Percentiles rank a stretch among this genome's conserved stretches.
phyloP scores from a whole-genome alignment of 805 yeast genomes.

The Spathaspora sp. region DNA sequence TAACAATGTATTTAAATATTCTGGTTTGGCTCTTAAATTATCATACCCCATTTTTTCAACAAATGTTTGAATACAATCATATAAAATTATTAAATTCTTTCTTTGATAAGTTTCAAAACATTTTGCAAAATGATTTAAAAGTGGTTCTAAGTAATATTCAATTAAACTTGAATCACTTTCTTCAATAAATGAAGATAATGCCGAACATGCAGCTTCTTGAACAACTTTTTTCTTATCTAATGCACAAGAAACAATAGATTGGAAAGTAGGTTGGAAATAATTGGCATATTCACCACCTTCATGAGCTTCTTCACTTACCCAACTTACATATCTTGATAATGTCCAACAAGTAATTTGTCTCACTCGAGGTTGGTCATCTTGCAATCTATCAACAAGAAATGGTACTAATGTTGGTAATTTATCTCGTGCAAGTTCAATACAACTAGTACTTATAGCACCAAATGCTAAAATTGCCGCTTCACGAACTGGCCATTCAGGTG shows the following conservation, averaged over 20 bases:
- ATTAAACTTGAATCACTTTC: slow-evolving; percentile 61
- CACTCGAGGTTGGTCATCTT: slow-evolving; percentile 76
- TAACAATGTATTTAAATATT: slow-evolving; percentile 57
- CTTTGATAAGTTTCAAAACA: slow-evolving; percentile 80
- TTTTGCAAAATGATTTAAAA: slow-evolving; percentile 64
- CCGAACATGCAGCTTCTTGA: slow-evolving; percentile 92
- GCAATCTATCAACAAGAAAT: slow-evolving; percentile 73
- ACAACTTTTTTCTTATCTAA: slow-evolving; percentile 85
- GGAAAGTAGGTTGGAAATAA: slow-evolving; percentile 73
- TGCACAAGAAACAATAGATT: slow-evolving; percentile 69
- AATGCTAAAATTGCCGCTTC: slow-evolving; percentile 93
- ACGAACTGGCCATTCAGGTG: slow-evolving; percentile 80
- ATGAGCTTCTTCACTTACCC: slow-evolving; percentile 74
- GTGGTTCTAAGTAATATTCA: slow-evolving; percentile 58
- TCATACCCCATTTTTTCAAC: slow-evolving; percentile 70
- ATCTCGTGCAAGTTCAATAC: slow-evolving; percentile 63
- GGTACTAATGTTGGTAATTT: slow-evolving; percentile 82
- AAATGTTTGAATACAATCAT: slow-evolving; percentile 88
- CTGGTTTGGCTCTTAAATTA: slow-evolving; percentile 50
- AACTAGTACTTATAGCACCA: slow-evolving; percentile 93
- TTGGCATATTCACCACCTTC: slow-evolving; percentile 59
- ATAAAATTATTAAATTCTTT: slow-evolving; percentile 74
- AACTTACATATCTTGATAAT: slow-evolving; percentile 73
- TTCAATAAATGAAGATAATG: slow-evolving; percentile 81
- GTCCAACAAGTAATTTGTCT: slow-evolving; percentile 97